Evolutionary conservation across 2,329 filamentous ascomycete species (phyloP).

Genomic region (Neobulgaria alba): DNA sequence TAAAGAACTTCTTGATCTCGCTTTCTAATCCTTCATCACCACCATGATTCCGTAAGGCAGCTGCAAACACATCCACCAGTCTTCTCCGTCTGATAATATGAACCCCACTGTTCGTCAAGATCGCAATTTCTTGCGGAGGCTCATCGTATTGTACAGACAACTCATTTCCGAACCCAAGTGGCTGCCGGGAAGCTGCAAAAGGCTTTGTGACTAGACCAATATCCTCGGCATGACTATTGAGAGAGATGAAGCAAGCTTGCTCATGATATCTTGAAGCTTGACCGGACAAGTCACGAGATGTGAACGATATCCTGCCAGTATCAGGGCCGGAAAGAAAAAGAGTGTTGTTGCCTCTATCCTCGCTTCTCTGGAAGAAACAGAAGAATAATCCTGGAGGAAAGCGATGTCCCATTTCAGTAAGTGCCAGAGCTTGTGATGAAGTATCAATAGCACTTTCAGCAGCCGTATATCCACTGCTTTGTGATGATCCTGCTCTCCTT

Average conservation of each 20-base stretch:
- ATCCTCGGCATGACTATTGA: constrained; percentile 67
- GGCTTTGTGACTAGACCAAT: constrained; percentile 68
- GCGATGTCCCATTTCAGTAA: constrained; percentile 44
- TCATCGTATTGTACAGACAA: constrained; percentile 92
- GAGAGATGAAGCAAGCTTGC: constrained; percentile 68
- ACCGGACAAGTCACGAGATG: constrained; percentile 31
- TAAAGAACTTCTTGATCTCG: constrained; percentile 76
- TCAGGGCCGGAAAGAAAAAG: constrained; percentile 86
- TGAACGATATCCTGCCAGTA: constrained; percentile 68
- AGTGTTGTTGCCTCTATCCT: constrained; percentile 40
- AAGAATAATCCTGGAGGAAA: constrained; percentile 90
- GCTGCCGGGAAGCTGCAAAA: constrained; percentile 59
- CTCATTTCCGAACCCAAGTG: constrained; percentile 86
- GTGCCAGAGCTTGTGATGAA: constrained; percentile 40
- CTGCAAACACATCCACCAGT: constrained; percentile 86
- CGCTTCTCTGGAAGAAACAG: constrained; percentile 64
- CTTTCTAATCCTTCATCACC: constrained; percentile 74
- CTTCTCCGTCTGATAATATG: constrained; percentile 77
- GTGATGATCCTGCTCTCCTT: constrained; percentile 21
- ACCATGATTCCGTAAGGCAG: constrained; percentile 62
- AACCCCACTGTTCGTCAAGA: constrained; percentile 85
- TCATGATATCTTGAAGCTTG: constrained; percentile 53
- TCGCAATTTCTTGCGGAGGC: constrained; percentile 71
- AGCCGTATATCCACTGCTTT: constrained; percentile 15
- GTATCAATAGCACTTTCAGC: constrained; percentile 22